A percentile compares a stretch with the other conserved stretches of the same genome.
Evolutionary conservation across 805 yeast species (phyloP).

Genomic region (Metschnikowia gelsemii): DNA sequence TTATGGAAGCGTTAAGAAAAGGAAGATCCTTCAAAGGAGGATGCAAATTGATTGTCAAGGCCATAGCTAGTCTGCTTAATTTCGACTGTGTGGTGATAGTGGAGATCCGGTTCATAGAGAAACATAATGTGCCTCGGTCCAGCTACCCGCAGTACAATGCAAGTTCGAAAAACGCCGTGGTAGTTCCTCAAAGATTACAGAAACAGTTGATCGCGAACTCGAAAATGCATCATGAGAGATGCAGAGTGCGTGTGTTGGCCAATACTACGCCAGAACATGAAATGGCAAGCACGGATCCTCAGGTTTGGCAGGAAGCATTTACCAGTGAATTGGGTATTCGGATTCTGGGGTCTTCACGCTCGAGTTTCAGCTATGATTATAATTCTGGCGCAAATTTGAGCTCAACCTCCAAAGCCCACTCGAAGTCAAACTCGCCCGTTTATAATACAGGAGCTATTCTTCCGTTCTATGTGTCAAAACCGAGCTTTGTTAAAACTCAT

Average conservation of each 20-base stretch:
- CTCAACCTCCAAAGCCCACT: too few relatives aligned
- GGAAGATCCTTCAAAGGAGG: slow-evolving; percentile 47
- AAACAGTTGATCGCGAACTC: slow-evolving; percentile 7
- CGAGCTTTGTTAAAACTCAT: slow-evolving; percentile 31
- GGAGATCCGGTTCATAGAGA: slow-evolving; percentile 52
- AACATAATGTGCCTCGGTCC: slow-evolving; percentile 23
- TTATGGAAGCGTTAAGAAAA: slow-evolving; percentile 28
- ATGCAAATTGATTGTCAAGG: slow-evolving; percentile 38
- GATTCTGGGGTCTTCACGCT: slow-evolving; percentile 33
- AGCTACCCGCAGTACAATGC: slow-evolving; percentile 1
- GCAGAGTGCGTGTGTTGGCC: slow-evolving; percentile 46
- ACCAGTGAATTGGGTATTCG: slow-evolving; percentile 53
- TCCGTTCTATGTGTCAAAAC: slow-evolving; percentile 48
- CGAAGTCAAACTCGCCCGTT: too few relatives aligned
- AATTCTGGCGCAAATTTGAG: too few relatives aligned
- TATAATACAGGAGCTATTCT: slow-evolving; percentile 49
- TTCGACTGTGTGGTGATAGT: slow-evolving; percentile 49
- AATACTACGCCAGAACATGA: slow-evolving; percentile 29
- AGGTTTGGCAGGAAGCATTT: slow-evolving; percentile 45
- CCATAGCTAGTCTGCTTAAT: slow-evolving; percentile 32
- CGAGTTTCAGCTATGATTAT: slow-evolving; percentile 35
- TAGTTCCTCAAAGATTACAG: slow-evolving; percentile 15
- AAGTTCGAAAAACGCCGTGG: neutral
- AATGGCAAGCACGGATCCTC: slow-evolving; percentile 32
- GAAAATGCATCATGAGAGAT: slow-evolving; percentile 6